Base-by-base conservation (phyloP, 2,329 filamentous ascomycete species). In the Hymenoscyphus scutula region DNA sequence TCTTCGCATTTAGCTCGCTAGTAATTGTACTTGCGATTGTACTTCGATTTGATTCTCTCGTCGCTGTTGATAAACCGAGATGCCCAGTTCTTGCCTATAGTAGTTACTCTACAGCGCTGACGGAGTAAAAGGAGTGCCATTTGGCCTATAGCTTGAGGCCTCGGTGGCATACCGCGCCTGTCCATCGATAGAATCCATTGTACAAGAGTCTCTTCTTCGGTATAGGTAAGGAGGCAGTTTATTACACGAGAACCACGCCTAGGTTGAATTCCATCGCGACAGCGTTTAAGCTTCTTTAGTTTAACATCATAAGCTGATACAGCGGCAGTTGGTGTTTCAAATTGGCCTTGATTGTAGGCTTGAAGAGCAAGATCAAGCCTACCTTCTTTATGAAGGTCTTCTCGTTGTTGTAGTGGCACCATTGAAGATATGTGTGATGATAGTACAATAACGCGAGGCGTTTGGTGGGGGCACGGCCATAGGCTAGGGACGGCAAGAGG, bases 1-100 rank as follows among this genome's bases (percentile, higher is more conserved):
- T n/a, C 60, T 64, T 65, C 60, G 51, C 56, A 63, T 65, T 64
- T 60, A 15, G 58, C 62, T 34, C 62, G 15, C 45, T 65, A 17
- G 53, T 65, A 63, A 53, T 65, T 61, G 38, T 60, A 60, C 27
- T 61, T 63, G 19, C 63, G 55, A 29, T 45, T 62, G 41, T 56
- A 66, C 17, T 37, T 15, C 13, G 63, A 54, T 45, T 56, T 23
- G 13, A 66, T 53, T 10, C 30, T 55, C 56, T 32, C n/a, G 29
- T 53, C 51, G 8, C 58, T 55, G 54, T 38, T 17, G 27, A 60
- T 30, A 55, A 63, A 65, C 53, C 65, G 61, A n/a, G 11, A 32
- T 58, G 55, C 30, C 65, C 55, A 66, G 13, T 54, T 38, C 45
- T 59, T 45, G 15, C 64, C 63, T 19, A 65, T 60, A 25, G 13